A percentile compares a stretch with the other conserved stretches of the same genome.
These are phyloP conservation scores for Aschersonia sp. DNA, from an alignment of 2,329 filamentous ascomycete species.

Conservation along the genomic window DNA sequence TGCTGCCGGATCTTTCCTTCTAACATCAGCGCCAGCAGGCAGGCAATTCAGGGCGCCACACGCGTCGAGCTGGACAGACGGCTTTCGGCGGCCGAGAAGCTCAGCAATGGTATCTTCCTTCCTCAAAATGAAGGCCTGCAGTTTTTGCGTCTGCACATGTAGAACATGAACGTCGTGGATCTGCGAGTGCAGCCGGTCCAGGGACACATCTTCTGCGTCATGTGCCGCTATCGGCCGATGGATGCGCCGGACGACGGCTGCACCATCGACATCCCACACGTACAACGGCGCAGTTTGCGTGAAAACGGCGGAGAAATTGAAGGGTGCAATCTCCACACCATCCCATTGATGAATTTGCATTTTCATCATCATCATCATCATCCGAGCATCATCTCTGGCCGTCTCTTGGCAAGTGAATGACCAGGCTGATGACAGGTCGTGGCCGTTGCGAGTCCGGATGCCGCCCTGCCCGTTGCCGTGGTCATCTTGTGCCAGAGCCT, in stretches of 20 bases:
- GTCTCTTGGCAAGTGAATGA: constrained; percentile 23
- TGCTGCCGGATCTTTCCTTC: too few species aligned
- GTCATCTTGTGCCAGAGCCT: constrained; percentile 22
- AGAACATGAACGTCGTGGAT: constrained; percentile 29
- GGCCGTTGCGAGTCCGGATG: constrained; percentile 22
- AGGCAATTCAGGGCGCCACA: too few species aligned
- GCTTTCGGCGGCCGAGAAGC: constrained; percentile 14
- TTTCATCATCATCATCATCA: constrained; percentile 13
- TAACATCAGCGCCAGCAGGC: too few species aligned
- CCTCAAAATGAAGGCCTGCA: constrained; percentile 25
- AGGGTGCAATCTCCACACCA: constrained; percentile 20
- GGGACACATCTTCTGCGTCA: too few species aligned
- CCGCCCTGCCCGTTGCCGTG: constrained; percentile 25
- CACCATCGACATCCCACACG: constrained; percentile 27
- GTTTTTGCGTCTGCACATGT: constrained; percentile 22
- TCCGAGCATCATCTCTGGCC: not conserved
- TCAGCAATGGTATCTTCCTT: constrained; percentile 25
- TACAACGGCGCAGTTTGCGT: constrained; percentile 27
- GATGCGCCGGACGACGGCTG: constrained; percentile 16
- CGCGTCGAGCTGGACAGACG: too few species aligned
- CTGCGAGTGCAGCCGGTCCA: constrained; percentile 22
- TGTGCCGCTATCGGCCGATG: not conserved
- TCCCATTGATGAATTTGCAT: constrained; percentile 28
- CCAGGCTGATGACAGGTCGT: constrained; percentile 29
- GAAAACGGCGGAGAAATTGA: constrained; percentile 28